Evolutionary conservation across 139 green algal genomes (phyloP), one percentile per base, ranked within the genome.

Genomic region (Desmodesmus armatus): DNA sequence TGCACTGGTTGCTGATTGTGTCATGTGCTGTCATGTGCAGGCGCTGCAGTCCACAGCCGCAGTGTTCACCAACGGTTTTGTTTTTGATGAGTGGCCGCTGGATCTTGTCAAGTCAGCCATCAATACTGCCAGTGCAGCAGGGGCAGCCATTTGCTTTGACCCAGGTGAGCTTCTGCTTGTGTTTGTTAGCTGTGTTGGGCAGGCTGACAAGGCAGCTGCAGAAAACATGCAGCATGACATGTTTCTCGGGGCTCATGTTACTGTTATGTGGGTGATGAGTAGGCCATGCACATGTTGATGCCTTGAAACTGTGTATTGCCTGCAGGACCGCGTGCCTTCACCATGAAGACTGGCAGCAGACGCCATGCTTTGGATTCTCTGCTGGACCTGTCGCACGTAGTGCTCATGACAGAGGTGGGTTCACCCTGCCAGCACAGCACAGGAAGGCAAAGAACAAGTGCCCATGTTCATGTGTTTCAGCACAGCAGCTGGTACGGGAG

Each of bases 41-140:
- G 72, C 80, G 13, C 75, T 93, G 5, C 35, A 44, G 17, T 58
- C 60, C 39, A 84, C 84, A 0, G 53, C 67, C 31, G 89, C 88
- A 5, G 43, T 93, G 7, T 91, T 90, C 69, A 88, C 88, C 39
- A 98, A 99, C 74, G 95, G 96, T 33, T 99, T 98, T 86, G 87
- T 93, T 0, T 98, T 99, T 88, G 97, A 99, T 85, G 97, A 99
- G 91, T 89, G 98, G 63, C 91, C 92, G 0, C 73, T 92, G 23
- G 73, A 86, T 25, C 70, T 95, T 47, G 91, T 98, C 41, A 62
- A 93, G 67, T 72, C 41, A 29, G 89, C 90, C 1, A 91, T 90
- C 37, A 17, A 70, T 23, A 44, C 87, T 17, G 93, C 95, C 0
- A 93, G 90, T 0, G 13, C 11, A 0, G 75, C 89, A 27, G 96